Percentiles rank a stretch among this genome's conserved stretches.
These are phyloP conservation scores for Hericium erinaceus DNA, from an alignment of 768 basidiomycete genomes.

Conservation along the genomic window DNA sequence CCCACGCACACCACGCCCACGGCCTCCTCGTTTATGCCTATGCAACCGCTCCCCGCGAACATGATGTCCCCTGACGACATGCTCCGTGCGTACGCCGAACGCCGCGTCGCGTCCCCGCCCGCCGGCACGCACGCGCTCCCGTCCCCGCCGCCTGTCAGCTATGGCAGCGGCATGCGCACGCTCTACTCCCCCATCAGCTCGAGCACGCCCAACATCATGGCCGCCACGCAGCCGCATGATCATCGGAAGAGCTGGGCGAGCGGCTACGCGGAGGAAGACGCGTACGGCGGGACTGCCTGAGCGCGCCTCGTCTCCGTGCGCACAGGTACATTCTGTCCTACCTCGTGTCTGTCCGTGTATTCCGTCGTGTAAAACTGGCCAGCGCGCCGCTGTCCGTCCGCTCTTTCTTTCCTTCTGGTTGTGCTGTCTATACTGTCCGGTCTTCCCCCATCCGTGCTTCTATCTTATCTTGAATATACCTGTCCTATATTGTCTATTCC, in stretches of 20 bases:
- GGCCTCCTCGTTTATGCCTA: constrained; percentile 28
- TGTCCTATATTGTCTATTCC: too few relatives aligned
- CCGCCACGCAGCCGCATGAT: background rate
- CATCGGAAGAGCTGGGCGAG: background rate
- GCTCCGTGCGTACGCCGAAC: constrained; percentile 62
- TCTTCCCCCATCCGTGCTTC: too few relatives aligned
- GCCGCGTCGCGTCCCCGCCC: constrained; percentile 24
- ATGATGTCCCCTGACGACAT: constrained; percentile 64
- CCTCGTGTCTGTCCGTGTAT: too few relatives aligned
- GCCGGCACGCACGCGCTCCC: constrained; percentile 14
- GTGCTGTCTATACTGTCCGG: too few relatives aligned
- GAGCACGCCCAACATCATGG: background rate
- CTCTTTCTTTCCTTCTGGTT: too few relatives aligned
- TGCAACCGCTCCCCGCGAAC: constrained; percentile 32
- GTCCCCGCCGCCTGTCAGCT: constrained; percentile 18
- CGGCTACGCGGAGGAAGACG: background rate
- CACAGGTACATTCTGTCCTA: too few relatives aligned
- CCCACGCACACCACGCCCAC: constrained; percentile 24
- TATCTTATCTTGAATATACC: too few relatives aligned
- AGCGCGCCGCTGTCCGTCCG: too few relatives aligned
- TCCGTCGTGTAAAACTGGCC: too few relatives aligned
- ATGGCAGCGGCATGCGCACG: constrained; percentile 23
- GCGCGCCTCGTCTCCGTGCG: background rate
- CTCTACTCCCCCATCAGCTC: constrained; percentile 21
- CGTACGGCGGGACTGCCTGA: background rate